Conservation (phyloP, 2,329 filamentous ascomycete genomes). For the Neospermospora avenae region DNA sequence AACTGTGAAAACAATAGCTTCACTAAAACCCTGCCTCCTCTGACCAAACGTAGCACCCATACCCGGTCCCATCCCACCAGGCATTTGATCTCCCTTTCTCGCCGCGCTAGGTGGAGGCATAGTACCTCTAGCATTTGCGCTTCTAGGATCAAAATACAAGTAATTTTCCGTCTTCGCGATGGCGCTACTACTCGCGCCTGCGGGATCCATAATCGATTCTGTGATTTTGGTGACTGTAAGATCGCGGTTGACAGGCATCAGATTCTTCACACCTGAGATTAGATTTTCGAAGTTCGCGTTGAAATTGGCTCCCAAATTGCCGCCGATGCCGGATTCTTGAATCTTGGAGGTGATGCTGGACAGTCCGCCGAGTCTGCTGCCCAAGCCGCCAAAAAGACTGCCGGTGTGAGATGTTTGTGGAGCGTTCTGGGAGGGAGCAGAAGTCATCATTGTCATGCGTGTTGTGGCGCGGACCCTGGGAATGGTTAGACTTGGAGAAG, state of each 20-base stretch:
- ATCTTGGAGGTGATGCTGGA: constrained; percentile 90
- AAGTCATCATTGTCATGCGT: constrained; percentile 96
- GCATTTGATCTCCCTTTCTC: constrained; percentile 43
- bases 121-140: constrained; percentile 86
- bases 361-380: constrained; percentile 66
- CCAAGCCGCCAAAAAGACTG: constrained; percentile 87
- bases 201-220: constrained; percentile 95
- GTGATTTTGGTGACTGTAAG: constrained; percentile 97
- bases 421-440: constrained; percentile 61
- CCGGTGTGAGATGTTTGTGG: constrained; percentile 58
- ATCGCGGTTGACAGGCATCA: constrained; percentile 93
- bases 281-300: constrained; percentile 84
- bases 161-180: constrained; percentile 97
- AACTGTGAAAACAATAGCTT: constrained; percentile 90
- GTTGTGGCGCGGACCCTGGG: constrained; percentile 82
- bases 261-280: constrained; percentile 95
- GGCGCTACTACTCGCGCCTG: constrained; percentile 82
- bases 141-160: constrained; percentile 94
- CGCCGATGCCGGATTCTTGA: constrained; percentile 78
- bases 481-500: constrained; percentile 19
- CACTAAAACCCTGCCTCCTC: constrained; percentile 80
- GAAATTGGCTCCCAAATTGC: constrained; percentile 4
- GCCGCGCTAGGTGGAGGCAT: constrained; percentile 75
- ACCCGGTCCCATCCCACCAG: constrained; percentile 51
- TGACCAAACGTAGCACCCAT: constrained; percentile 87